A percentile compares a stretch with the other conserved stretches of the same genome.
Evolutionary conservation across 2,329 filamentous ascomycete genomes (phyloP).

Genomic region (Fusarium pininemorale): DNA sequence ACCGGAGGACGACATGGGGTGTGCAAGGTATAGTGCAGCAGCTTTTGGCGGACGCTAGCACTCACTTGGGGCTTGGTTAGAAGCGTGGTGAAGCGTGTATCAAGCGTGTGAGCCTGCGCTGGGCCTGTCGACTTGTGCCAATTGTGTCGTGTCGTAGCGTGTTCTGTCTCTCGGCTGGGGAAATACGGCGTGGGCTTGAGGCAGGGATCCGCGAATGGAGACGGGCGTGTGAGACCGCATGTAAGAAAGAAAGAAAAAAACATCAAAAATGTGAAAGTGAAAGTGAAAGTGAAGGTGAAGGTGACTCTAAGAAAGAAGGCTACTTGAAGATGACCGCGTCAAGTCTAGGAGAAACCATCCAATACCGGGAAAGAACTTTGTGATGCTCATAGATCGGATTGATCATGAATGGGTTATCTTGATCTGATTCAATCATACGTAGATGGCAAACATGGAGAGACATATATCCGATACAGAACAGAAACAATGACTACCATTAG

Average conservation of each 20-base stretch:
- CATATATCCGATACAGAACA: constrained; percentile 13
- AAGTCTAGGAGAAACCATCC: background rate
- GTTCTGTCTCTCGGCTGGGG: constrained; percentile 42
- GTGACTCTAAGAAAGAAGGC: background rate
- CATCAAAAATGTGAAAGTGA: constrained; percentile 1
- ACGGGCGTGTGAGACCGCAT: constrained; percentile 33
- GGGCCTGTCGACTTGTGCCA: constrained; percentile 37
- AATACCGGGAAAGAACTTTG: constrained; percentile 7
- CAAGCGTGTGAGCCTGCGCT: constrained; percentile 32
- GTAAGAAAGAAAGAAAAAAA: constrained; percentile 1
- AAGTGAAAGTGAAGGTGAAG: background rate
- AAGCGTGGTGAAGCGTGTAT: constrained; percentile 37
- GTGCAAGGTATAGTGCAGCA: constrained; percentile 29
- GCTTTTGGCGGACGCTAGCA: constrained; percentile 20
- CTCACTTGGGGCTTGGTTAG: constrained; percentile 31
- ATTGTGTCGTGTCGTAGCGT: constrained; percentile 45
- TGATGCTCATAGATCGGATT: constrained; percentile 1
- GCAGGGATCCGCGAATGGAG: constrained; percentile 41
- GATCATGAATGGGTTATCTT: background rate
- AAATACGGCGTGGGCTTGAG: constrained; percentile 36
- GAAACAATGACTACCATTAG: constrained; percentile 5
- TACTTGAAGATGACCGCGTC: constrained; percentile 22
- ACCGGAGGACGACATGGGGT: constrained; percentile 30
- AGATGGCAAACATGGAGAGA: constrained; percentile 5
- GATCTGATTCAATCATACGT: background rate